These are phyloP conservation scores for Lactifluus echinatus DNA, from an alignment of 768 basidiomycete genomes.

Conservation along the genomic window DNA sequence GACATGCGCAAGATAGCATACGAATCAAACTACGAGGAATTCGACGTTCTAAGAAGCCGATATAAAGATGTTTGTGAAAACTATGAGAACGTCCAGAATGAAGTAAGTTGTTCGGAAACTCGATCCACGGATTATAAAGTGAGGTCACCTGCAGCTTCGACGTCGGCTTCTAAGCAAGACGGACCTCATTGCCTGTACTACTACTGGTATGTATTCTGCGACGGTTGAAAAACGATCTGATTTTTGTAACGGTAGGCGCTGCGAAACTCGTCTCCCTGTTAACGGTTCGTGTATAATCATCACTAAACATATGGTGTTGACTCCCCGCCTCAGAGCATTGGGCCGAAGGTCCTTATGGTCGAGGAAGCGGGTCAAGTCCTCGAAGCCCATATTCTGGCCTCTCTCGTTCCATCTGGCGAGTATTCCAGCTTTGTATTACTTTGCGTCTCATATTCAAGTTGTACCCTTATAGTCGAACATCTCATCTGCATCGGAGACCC, in stretches of 20 bases:
- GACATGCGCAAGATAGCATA: slow-evolving; percentile 31
- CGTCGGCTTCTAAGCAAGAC: slow-evolving; percentile 43
- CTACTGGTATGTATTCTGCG: slow-evolving; percentile 43
- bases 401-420: slow-evolving; percentile 40
- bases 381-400: slow-evolving; percentile 64
- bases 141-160: slow-evolving; percentile 35
- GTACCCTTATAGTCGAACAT: slow-evolving; percentile 41
- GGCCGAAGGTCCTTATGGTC: slow-evolving; percentile 55
- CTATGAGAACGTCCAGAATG: slow-evolving; percentile 38
- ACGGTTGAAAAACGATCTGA: neutral
- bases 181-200: slow-evolving; percentile 70
- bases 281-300: slow-evolving; percentile 32
- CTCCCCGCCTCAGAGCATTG: slow-evolving; percentile 36
- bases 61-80: slow-evolving; percentile 34
- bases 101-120: slow-evolving; percentile 33
- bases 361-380: slow-evolving; percentile 81
- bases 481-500: slow-evolving; percentile 79
- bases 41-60: slow-evolving; percentile 32
- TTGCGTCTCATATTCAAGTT: neutral
- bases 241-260: slow-evolving; percentile 39
- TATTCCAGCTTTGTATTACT: neutral
- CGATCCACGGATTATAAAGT: neutral
- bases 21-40: slow-evolving; percentile 32
- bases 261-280: slow-evolving; percentile 55
- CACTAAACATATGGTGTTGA: neutral